phyloP scores from a whole-genome alignment of 495 filamentous ascomycete species.

The Oleoguttula mirabilis region DNA sequence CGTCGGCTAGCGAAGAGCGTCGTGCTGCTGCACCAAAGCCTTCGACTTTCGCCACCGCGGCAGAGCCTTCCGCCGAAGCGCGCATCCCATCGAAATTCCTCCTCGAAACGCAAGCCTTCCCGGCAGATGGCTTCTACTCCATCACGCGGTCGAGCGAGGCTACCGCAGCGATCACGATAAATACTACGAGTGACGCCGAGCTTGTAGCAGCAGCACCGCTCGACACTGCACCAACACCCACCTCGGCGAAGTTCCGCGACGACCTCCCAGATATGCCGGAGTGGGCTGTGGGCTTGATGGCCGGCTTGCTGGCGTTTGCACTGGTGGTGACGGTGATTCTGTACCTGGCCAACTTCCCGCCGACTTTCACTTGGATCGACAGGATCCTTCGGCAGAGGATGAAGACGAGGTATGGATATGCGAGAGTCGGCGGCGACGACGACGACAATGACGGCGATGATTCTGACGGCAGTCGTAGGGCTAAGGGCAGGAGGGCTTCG shows the following conservation, averaged over 20 bases:
- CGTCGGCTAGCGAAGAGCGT: no score
- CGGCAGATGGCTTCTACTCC: no score
- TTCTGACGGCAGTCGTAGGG: background rate
- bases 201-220: background rate
- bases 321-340: slow-evolving; percentile 5
- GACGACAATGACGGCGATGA: background rate
- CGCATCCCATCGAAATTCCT: no score
- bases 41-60: no score
- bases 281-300: slow-evolving; percentile 5
- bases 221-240: background rate
- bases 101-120: no score
- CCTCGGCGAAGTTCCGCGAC: background rate
- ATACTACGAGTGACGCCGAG: background rate
- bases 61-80: no score
- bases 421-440: background rate
- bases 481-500: background rate
- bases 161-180: background rate
- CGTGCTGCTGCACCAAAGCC: no score
- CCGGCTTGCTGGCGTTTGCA: slow-evolving; percentile 6
- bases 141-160: no score
- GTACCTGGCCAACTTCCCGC: slow-evolving; percentile 8
- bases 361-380: background rate
- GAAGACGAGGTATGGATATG: background rate
- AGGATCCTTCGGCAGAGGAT: background rate
- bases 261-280: slow-evolving; percentile 5